A percentile compares a stretch with the other conserved stretches of the same genome.
Conservation (phyloP, 2,329 filamentous ascomycete species). For the Fusarium sp. region DNA sequence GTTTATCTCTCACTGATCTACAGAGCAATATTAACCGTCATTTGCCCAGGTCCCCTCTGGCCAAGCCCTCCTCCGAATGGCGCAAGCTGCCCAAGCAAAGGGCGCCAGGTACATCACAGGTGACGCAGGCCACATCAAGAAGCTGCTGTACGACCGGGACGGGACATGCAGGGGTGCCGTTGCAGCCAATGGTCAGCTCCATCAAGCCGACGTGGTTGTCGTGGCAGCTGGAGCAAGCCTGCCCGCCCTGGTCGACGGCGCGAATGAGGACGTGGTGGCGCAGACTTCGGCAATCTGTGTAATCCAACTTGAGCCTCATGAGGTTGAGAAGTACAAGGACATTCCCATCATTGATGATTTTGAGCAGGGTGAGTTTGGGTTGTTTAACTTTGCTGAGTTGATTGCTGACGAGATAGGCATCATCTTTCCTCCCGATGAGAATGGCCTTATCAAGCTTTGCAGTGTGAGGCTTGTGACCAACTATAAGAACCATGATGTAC, state of each 20-base stretch:
- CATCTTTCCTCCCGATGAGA: conserved; percentile 66
- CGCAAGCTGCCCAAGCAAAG: conserved; percentile 40
- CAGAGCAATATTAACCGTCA: too few species aligned
- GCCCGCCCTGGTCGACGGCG: conserved; percentile 67
- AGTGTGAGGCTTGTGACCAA: conserved; percentile 65
- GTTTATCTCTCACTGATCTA: neutral
- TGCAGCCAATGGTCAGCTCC: conserved; percentile 57
- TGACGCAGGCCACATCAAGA: conserved; percentile 36
- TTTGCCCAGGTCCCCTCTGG: conserved; percentile 34
- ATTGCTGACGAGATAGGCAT: conserved; percentile 52
- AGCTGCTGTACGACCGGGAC: conserved; percentile 41
- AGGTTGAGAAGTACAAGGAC: conserved; percentile 64
- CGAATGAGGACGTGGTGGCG: conserved; percentile 70
- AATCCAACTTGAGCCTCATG: conserved; percentile 68
- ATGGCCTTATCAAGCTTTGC: conserved; percentile 64
- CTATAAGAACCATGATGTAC: conserved; percentile 51
- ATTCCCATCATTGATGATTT: conserved; percentile 51
- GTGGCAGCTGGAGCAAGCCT: conserved; percentile 77
- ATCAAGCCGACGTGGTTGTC: conserved; percentile 70
- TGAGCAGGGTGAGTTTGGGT: conserved; percentile 30
- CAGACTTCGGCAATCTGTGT: conserved; percentile 75
- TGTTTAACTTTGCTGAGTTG: neutral
- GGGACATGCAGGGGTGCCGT: conserved; percentile 58
- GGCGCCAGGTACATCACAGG: conserved; percentile 48
- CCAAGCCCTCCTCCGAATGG: conserved; percentile 49